Conservation (phyloP, 805 yeast genomes). For the Candida qinlingensis region DNA sequence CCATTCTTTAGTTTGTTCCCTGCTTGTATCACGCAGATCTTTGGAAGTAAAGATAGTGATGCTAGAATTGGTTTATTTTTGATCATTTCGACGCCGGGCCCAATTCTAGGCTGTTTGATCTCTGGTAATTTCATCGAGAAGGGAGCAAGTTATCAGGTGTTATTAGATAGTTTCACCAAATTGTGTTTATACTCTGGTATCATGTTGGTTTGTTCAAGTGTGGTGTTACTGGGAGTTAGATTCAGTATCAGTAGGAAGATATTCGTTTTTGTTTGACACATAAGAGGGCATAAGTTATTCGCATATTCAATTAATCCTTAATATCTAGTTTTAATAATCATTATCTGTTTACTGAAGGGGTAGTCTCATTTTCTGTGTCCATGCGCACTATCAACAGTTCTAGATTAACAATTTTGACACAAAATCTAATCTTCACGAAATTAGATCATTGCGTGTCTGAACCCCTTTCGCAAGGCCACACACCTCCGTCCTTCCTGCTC, state of each 20-base stretch:
- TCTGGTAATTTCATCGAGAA: slow-evolving; percentile 21
- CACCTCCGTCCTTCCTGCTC: neutral
- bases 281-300: no score
- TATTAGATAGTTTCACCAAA: slow-evolving; percentile 13
- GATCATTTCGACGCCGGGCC: slow-evolving; percentile 19
- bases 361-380: no score
- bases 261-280: slow-evolving; percentile 13
- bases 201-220: slow-evolving; percentile 10
- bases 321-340: neutral
- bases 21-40: slow-evolving; percentile 20
- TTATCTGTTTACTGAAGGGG: neutral
- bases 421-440: no score
- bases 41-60: slow-evolving; percentile 18
- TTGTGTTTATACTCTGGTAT: slow-evolving; percentile 18
- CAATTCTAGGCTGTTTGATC: slow-evolving; percentile 19
- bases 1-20: slow-evolving; percentile 21
- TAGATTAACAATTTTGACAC: no score
- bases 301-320: no score
- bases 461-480: no score
- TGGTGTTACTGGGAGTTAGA: slow-evolving; percentile 10
- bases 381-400: no score
- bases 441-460: no score
- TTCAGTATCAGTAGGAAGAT: slow-evolving; percentile 11
- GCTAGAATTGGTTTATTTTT: slow-evolving; percentile 17
- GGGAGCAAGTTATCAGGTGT: slow-evolving; percentile 1